A percentile compares a stretch with the other conserved stretches of the same genome.
phyloP scores from a whole-genome alignment of 345 rosid species.

The Heritiera littoralis region DNA sequence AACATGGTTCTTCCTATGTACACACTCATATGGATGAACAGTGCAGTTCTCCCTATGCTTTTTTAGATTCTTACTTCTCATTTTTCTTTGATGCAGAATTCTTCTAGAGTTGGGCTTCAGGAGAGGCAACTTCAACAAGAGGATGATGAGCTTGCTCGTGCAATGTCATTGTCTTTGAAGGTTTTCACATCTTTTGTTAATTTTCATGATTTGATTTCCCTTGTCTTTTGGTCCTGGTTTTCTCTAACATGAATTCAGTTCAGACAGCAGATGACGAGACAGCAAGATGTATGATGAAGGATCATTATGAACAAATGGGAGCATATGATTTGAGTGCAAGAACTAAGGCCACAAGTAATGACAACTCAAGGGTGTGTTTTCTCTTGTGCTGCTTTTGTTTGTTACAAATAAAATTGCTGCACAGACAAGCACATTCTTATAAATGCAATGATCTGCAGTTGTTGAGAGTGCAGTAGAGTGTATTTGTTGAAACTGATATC shows the following conservation, averaged over 20 bases:
- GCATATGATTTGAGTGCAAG: slow-evolving; percentile 26
- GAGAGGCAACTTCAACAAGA: slow-evolving; percentile 47
- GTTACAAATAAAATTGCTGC: slow-evolving; percentile 6
- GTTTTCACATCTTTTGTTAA: slow-evolving; percentile 39
- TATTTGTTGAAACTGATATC: neutral
- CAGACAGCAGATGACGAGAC: slow-evolving; percentile 76
- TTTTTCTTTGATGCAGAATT: slow-evolving; percentile 43
- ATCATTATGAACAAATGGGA: slow-evolving; percentile 29
- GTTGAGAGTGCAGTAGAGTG: neutral
- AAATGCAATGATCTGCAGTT: neutral
- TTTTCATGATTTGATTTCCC: slow-evolving; percentile 19
- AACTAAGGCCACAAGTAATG: slow-evolving; percentile 33
- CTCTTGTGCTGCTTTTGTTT: slow-evolving; percentile 20
- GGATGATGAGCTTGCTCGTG: slow-evolving; percentile 78
- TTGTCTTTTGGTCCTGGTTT: slow-evolving; percentile 23
- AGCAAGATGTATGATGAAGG: slow-evolving; percentile 37
- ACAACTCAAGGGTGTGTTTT: slow-evolving; percentile 42
- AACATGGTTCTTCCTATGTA: slow-evolving; percentile 26
- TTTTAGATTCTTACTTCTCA: neutral
- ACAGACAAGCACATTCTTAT: neutral
- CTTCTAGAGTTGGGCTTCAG: slow-evolving; percentile 37
- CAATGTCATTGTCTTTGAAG: slow-evolving; percentile 72
- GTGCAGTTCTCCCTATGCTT: slow-evolving; percentile 19
- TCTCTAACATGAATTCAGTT: slow-evolving; percentile 28
- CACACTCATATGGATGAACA: slow-evolving; percentile 17